phyloP scores from a whole-genome alignment of 352 stramenopile species.

The Globisporangium yorkense region DNA sequence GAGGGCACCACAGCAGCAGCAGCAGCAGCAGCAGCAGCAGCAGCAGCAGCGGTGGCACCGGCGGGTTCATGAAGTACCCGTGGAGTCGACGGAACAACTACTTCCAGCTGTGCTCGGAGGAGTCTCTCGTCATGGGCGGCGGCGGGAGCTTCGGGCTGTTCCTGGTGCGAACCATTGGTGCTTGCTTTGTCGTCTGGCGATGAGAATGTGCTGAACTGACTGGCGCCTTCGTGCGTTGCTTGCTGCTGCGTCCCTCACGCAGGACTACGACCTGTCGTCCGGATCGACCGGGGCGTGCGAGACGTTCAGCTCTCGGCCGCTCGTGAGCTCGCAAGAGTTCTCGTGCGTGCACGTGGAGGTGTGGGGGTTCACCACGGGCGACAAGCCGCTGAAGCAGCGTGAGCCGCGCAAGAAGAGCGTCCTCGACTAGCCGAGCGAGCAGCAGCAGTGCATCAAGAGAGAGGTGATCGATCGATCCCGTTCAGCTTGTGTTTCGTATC shows the following conservation, averaged over 20 bases:
- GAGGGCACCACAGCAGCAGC: slow-evolving; percentile 1
- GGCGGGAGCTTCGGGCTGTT: slow-evolving; percentile 88
- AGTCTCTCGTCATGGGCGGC: slow-evolving; percentile 88
- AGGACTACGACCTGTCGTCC: slow-evolving; percentile 82
- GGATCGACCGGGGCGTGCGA: slow-evolving; percentile 84
- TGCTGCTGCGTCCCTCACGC: slow-evolving; percentile 6
- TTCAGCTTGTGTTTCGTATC: not conserved
- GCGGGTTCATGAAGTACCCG: slow-evolving; percentile 67
- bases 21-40: not conserved
- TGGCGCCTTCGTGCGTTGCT: not conserved
- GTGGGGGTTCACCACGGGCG: slow-evolving; percentile 75
- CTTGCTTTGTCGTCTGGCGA: not conserved
- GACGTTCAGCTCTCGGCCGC: slow-evolving; percentile 80
- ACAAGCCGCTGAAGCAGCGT: slow-evolving; percentile 30
- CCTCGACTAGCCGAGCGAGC: slow-evolving; percentile 35
- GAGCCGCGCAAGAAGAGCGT: slow-evolving; percentile 58
- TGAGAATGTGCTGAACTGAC: too few relatives aligned
- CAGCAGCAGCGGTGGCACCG: not conserved
- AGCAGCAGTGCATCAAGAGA: not conserved
- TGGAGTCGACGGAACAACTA: slow-evolving; percentile 90
- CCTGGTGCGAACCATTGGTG: slow-evolving; percentile 36
- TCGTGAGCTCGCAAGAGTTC: slow-evolving; percentile 79
- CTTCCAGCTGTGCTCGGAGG: slow-evolving; percentile 88
- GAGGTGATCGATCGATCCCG: not conserved
- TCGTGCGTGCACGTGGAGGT: slow-evolving; percentile 75